Conservation (phyloP, 768 basidiomycete genomes). For the Leccinum subgranulosum region DNA sequence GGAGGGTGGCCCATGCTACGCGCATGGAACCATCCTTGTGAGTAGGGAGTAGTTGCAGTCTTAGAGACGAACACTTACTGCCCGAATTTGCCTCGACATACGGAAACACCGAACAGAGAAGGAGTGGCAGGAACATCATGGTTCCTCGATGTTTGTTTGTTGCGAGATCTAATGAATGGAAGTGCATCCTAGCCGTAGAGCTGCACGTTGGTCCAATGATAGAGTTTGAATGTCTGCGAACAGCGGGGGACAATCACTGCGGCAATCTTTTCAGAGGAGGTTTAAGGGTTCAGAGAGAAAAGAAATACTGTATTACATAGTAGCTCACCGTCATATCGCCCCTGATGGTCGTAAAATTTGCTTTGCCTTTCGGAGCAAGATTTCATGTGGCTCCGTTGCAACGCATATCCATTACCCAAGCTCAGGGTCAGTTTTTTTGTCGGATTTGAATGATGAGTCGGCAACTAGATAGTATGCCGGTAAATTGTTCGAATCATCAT, state of each 20-base stretch:
- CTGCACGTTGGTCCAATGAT: not conserved
- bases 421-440: not conserved
- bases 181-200: not conserved
- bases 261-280: too few relatives aligned
- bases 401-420: not conserved
- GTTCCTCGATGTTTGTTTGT: not conserved
- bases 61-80: not conserved
- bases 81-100: not conserved
- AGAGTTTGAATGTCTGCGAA: too few relatives aligned
- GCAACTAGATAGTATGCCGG: not conserved
- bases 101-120: not conserved
- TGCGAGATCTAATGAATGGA: not conserved
- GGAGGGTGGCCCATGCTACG: conserved; percentile 27
- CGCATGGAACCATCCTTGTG: not conserved
- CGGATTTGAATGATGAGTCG: not conserved
- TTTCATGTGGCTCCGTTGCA: not conserved
- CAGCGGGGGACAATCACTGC: too few relatives aligned
- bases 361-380: not conserved
- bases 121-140: not conserved
- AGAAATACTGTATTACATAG: not conserved
- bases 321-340: not conserved
- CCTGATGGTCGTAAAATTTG: not conserved
- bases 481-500: not conserved
- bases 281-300: not conserved
- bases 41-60: not conserved